phyloP scores from a whole-genome alignment of 352 stramenopile genomes.

The Globisporangium recalcitrans region DNA sequence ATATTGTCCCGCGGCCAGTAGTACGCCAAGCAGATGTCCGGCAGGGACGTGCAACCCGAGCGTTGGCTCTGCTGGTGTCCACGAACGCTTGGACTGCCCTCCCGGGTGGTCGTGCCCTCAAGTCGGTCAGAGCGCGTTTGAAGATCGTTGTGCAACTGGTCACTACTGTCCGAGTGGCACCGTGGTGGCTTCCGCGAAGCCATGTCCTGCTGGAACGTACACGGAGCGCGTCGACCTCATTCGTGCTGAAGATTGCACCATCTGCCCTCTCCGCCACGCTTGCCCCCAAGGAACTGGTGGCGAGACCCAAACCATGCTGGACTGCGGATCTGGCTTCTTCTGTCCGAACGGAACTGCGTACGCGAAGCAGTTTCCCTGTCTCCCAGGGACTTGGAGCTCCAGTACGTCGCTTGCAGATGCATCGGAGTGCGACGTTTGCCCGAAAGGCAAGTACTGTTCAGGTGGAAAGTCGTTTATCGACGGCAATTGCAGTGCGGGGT shows the following conservation, averaged over 20 bases:
- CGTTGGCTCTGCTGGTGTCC: constrained; percentile 33
- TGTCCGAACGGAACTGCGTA: constrained; percentile 76
- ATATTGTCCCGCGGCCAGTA: constrained; percentile 80
- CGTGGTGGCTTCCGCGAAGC: constrained; percentile 40
- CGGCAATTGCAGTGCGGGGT: constrained; percentile 60
- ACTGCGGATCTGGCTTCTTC: constrained; percentile 70
- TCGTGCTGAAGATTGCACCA: constrained; percentile 63
- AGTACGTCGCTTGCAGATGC: constrained; percentile 54
- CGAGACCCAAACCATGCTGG: constrained; percentile 61
- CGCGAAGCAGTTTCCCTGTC: constrained; percentile 73
- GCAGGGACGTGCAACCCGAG: constrained; percentile 72
- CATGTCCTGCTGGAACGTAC: constrained; percentile 74
- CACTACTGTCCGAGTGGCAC: constrained; percentile 76
- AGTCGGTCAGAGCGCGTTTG: constrained; percentile 54
- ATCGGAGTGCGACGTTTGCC: constrained; percentile 74
- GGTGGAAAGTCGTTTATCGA: constrained; percentile 76
- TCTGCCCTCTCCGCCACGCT: constrained; percentile 65
- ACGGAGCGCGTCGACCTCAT: constrained; percentile 65
- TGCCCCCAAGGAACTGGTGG: constrained; percentile 72
- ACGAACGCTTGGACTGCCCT: constrained; percentile 67
- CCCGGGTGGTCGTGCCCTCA: constrained; percentile 69
- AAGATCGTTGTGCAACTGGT: constrained; percentile 55
- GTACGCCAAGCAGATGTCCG: constrained; percentile 54
- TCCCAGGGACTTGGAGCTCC: constrained; percentile 83
- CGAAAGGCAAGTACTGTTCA: constrained; percentile 82